Evolutionary conservation across 139 green algal genomes (phyloP).

Genomic region (Pedinophyceae sp.): DNA sequence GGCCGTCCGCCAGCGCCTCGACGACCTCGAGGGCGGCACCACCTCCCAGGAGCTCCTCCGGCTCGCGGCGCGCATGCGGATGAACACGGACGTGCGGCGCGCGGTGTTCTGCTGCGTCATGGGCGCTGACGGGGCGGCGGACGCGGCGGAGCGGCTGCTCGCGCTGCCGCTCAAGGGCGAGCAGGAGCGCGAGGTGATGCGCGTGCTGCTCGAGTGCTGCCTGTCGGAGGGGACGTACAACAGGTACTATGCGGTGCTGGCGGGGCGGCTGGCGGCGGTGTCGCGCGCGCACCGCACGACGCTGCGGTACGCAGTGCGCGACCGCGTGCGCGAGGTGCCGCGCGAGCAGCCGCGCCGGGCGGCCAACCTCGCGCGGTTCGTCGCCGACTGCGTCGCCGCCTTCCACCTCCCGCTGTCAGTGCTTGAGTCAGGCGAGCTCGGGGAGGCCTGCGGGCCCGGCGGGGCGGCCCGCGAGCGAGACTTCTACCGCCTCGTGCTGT

Average conservation of each 20-base stretch:
- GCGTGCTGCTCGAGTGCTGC: slow-evolving; percentile 61
- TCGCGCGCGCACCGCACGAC: slow-evolving; percentile 8
- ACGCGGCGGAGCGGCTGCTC: slow-evolving; percentile 60
- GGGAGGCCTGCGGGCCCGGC: too few species aligned
- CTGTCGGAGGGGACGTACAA: slow-evolving; percentile 54
- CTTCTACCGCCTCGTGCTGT: too few species aligned
- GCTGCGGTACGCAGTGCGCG: slow-evolving; percentile 62
- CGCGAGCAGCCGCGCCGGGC: background rate
- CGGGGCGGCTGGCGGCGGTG: slow-evolving; percentile 26
- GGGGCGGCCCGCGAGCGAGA: too few species aligned
- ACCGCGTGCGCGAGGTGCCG: slow-evolving; percentile 42
- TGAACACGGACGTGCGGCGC: slow-evolving; percentile 41
- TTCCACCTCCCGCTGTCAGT: too few species aligned
- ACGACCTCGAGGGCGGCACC: slow-evolving; percentile 6
- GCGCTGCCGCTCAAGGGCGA: slow-evolving; percentile 62
- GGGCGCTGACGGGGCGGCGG: slow-evolving; percentile 48
- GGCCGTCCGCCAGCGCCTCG: background rate
- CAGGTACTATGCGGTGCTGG: slow-evolving; percentile 58
- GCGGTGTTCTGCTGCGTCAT: slow-evolving; percentile 61
- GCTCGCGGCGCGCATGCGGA: slow-evolving; percentile 40
- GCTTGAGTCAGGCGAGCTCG: too few species aligned
- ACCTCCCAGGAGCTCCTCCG: slow-evolving; percentile 27
- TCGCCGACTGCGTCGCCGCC: too few species aligned
- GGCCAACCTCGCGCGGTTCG: too few species aligned
- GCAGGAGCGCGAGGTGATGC: slow-evolving; percentile 50